Conservation (phyloP, 1,139 yeast species). For the Magnusiomyces paraingens region DNA sequence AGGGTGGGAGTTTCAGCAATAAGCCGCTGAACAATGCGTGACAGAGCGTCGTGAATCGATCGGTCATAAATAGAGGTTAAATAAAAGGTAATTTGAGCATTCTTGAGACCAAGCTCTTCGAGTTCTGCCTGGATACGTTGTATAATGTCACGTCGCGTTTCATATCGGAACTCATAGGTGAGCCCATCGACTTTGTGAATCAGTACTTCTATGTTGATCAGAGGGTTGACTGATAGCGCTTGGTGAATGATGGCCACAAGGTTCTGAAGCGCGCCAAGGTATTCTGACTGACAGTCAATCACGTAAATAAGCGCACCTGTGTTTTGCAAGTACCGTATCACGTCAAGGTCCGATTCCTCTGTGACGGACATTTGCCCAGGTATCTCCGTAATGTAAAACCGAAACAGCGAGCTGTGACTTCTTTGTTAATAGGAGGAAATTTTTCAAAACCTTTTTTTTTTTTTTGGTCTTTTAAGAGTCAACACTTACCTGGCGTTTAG, state of each 20-base stretch:
- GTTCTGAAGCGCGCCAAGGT: conserved; percentile 83
- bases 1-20: conserved; percentile 83
- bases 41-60: conserved; percentile 91
- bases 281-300: conserved; percentile 87
- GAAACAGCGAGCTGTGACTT: conserved; percentile 57
- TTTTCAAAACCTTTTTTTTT: not conserved
- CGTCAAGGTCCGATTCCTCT: conserved; percentile 67
- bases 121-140: conserved; percentile 93
- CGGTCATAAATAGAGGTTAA: conserved; percentile 92
- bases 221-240: conserved; percentile 81
- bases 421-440: conserved; percentile 17
- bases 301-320: conserved; percentile 95
- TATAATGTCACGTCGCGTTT: conserved; percentile 94
- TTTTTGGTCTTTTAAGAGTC: not conserved
- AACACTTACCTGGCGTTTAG: not conserved
- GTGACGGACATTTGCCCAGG: conserved; percentile 92
- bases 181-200: conserved; percentile 95
- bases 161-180: conserved; percentile 86
- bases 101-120: conserved; percentile 81
- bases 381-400: conserved; percentile 86
- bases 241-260: conserved; percentile 82
- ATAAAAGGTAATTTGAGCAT: conserved; percentile 86
- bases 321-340: conserved; percentile 66
- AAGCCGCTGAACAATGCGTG: conserved; percentile 84
- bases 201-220: conserved; percentile 81